A percentile compares a stretch with the other conserved stretches of the same genome.
Evolutionary conservation across 805 yeast genomes (phyloP).

Genomic region (Cyberlindnera mrakii): DNA sequence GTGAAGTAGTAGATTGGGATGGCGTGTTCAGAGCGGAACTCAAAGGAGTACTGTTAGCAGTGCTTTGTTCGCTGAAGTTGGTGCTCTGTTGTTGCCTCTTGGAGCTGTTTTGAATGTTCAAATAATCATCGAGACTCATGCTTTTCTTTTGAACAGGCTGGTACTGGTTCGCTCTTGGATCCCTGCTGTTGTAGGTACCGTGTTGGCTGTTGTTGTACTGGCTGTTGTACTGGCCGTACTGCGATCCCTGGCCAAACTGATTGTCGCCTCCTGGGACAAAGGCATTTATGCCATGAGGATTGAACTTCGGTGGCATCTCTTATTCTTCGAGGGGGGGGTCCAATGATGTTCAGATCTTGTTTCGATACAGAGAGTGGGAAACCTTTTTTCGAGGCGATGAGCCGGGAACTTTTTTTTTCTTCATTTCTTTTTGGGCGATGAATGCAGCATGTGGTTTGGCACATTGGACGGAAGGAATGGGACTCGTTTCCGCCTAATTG

Average conservation of each 20-base stretch:
- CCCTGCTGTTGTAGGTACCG: background rate
- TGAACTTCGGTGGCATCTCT: slow-evolving; percentile 36
- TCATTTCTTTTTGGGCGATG: too few relatives aligned
- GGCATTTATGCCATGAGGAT: slow-evolving; percentile 26
- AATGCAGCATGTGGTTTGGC: too few relatives aligned
- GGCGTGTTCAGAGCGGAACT: slow-evolving; percentile 29
- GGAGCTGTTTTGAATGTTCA: slow-evolving; percentile 9
- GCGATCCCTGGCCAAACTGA: background rate
- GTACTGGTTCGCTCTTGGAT: slow-evolving; percentile 7
- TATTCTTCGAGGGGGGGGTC: too few relatives aligned
- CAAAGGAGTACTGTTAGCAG: slow-evolving; percentile 20
- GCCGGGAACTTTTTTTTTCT: too few relatives aligned
- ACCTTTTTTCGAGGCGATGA: too few relatives aligned
- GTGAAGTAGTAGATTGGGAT: slow-evolving; percentile 61
- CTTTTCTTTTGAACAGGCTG: slow-evolving; percentile 15
- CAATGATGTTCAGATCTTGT: too few relatives aligned
- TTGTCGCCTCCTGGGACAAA: slow-evolving; percentile 25
- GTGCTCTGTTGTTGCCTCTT: slow-evolving; percentile 1
- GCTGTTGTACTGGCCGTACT: slow-evolving; percentile 6
- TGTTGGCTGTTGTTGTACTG: too few relatives aligned
- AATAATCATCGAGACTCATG: slow-evolving; percentile 22
- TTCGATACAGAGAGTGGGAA: too few relatives aligned
- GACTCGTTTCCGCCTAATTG: too few relatives aligned
- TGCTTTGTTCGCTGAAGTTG: slow-evolving; percentile 12
- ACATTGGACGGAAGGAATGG: too few relatives aligned